These are phyloP conservation scores for Sclerotinia glacialis DNA, from an alignment of 2,329 filamentous ascomycete genomes.

Conservation along the genomic window DNA sequence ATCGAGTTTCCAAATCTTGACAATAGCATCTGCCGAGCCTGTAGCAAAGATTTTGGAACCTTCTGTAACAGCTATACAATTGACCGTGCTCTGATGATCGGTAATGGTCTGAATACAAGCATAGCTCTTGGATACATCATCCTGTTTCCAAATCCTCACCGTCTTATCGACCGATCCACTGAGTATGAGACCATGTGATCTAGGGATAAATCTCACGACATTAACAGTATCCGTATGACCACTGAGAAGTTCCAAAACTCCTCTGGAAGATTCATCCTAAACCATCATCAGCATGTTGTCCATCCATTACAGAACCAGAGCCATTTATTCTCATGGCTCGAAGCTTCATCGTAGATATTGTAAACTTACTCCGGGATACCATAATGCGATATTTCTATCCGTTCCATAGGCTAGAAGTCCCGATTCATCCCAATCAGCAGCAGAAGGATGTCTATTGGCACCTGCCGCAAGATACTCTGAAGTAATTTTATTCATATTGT, in stretches of 20 bases:
- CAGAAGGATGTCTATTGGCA: slow-evolving; percentile 84
- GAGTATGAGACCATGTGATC: slow-evolving; percentile 59
- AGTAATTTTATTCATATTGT: slow-evolving; percentile 30
- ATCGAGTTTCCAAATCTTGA: slow-evolving; percentile 66
- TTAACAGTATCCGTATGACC: slow-evolving; percentile 81
- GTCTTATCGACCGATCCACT: slow-evolving; percentile 80
- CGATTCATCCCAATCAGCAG: slow-evolving; percentile 80
- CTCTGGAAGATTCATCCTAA: slow-evolving; percentile 41
- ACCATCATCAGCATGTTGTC: not conserved
- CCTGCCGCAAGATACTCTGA: slow-evolving; percentile 56
- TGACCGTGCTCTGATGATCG: slow-evolving; percentile 69
- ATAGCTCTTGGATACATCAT: slow-evolving; percentile 37
- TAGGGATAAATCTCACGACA: slow-evolving; percentile 72
- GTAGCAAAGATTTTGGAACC: slow-evolving; percentile 60
- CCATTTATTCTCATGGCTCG: not conserved
- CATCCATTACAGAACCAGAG: not conserved
- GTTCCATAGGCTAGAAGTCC: slow-evolving; percentile 84
- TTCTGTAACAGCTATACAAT: slow-evolving; percentile 54
- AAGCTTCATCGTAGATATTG: not conserved
- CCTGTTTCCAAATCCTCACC: slow-evolving; percentile 68
- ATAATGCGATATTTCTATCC: slow-evolving; percentile 83
- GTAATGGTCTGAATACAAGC: slow-evolving; percentile 53
- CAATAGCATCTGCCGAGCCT: slow-evolving; percentile 75
- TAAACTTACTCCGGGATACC: slow-evolving; percentile 70
- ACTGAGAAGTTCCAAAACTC: slow-evolving; percentile 64